phyloP scores from a whole-genome alignment of 345 rosid genomes.

The Populus simonii region DNA sequence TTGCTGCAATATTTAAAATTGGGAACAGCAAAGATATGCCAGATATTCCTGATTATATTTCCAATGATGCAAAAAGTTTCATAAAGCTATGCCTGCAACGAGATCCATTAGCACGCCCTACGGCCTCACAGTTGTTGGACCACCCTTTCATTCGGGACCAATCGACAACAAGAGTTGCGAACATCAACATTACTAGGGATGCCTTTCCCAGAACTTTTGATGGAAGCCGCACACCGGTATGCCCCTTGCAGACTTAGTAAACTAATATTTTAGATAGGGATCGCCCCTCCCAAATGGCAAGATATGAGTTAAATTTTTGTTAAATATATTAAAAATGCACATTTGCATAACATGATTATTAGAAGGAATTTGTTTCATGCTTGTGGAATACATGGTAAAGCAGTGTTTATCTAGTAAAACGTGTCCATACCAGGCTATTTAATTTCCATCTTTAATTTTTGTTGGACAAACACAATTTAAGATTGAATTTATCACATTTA shows the following conservation, averaged over 20 bases:
- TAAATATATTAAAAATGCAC: neutral
- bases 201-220: constrained; percentile 54
- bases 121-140: constrained; percentile 69
- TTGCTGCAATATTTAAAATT: constrained; percentile 95
- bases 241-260: neutral
- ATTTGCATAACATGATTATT: neutral
- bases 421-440: neutral
- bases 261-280: neutral
- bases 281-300: neutral
- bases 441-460: neutral
- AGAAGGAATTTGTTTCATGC: neutral
- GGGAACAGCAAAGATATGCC: constrained; percentile 96
- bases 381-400: neutral
- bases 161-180: constrained; percentile 47
- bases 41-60: constrained; percentile 82
- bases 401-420: neutral
- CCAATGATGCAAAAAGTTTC: constrained; percentile 78
- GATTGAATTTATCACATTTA: neutral
- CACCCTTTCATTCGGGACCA: constrained; percentile 77
- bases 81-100: constrained; percentile 82
- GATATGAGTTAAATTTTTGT: neutral
- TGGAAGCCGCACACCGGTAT: constrained; percentile 74
- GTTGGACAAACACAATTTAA: neutral
- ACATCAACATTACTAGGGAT: constrained; percentile 48
- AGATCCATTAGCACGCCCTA: constrained; percentile 76